phyloP scores from a whole-genome alignment of 2,329 filamentous ascomycete genomes.

The Aspergillus thermomutatus region DNA sequence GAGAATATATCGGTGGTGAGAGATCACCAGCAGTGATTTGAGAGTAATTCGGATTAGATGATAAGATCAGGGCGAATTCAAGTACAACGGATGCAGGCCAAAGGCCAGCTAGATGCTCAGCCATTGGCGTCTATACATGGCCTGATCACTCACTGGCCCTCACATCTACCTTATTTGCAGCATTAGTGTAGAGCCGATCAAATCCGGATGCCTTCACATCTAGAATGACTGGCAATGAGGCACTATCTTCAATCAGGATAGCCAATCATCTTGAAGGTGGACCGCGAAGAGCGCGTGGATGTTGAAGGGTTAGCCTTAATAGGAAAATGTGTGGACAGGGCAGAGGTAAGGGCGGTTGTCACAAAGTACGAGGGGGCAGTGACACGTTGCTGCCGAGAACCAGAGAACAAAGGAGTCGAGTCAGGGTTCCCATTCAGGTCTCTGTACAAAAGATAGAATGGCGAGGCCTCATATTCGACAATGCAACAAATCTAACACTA shows the following conservation, averaged over 20 bases:
- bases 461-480: background rate
- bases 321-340: background rate
- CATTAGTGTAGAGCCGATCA: background rate
- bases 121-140: background rate
- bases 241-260: background rate
- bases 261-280: background rate
- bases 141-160: background rate
- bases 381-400: background rate
- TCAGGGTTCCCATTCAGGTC: background rate
- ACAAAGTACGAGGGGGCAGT: background rate
- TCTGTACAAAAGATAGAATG: background rate
- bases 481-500: background rate
- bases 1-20: background rate
- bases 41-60: background rate
- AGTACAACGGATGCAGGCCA: background rate
- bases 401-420: background rate
- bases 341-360: background rate
- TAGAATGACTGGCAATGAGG: background rate
- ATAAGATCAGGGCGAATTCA: background rate
- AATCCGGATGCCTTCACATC: background rate
- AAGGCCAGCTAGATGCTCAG: background rate
- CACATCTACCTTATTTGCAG: background rate
- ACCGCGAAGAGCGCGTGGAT: background rate
- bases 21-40: background rate
- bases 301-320: background rate